Base-by-base conservation (phyloP, 2,329 filamentous ascomycete species). In the Hypomyces rosellus region DNA sequence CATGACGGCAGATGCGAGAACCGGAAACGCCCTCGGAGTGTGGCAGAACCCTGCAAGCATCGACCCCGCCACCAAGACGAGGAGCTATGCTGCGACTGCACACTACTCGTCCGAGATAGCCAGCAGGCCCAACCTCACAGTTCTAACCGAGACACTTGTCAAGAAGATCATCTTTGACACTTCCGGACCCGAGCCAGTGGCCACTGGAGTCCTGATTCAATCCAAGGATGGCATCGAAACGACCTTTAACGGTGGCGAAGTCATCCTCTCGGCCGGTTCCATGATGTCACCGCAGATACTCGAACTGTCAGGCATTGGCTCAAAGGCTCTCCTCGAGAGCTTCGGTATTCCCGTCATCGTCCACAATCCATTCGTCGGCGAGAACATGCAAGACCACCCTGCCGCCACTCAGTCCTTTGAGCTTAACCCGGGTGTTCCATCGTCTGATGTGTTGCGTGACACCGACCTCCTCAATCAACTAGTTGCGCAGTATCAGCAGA, bases 311-410 rank as follows among this genome's bases (percentile, higher is more conserved):
- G 68, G 68, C 6, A 60, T 70, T 37, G 67, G 68, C 2, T 59
- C 63, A 12, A 50, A 57, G 1, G 50, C 52, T 1, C 58, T 71
- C 7, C 58, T 71, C 25, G 48, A 58, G 15, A 55, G 61, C 7
- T 63, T 67, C 5, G 59, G 60, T 13, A 65, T 74, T 36, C 49
- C 57, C 3, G 47, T 60, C 5, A 50, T 70, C n/a, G 54, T 71
- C 9, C 61, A 69, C 42, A 59, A 72, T 25, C 63, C 67, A 5
- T 68, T 40, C 6, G 54, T 73, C 8, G 71, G 71, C 44, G 65
- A 67, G 54, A 73, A 74, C 55, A 62, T 71, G 34, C 67, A 70
- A 54, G 71, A 74, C 51, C 71, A 73, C 54, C 42, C 53, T 5
- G 45, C 53, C 37, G 37, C 50, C 9, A 44, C 45, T 37, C 48